Evolutionary conservation across 768 basidiomycete species (phyloP).

Genomic region (Cystofilobasidium bisporidii): DNA sequence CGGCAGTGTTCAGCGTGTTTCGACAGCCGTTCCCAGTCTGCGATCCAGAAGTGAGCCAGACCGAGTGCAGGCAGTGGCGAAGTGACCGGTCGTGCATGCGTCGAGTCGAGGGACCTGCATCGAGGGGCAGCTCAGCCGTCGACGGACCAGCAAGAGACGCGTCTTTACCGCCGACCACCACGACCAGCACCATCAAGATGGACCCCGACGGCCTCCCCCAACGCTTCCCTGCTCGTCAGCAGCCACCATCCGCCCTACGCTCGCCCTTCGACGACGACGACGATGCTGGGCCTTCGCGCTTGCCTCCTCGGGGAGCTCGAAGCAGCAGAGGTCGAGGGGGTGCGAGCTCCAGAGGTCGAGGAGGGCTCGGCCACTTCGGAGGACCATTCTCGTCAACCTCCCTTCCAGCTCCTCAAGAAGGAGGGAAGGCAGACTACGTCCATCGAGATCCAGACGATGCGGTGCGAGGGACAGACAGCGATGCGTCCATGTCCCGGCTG

Average conservation of each 20-base stretch:
- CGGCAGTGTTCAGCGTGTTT: too few relatives aligned
- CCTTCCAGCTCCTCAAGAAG: not conserved
- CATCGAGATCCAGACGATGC: conserved; percentile 34
- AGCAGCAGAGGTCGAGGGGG: not conserved
- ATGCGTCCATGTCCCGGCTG: conserved; percentile 40
- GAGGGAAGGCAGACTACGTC: not conserved
- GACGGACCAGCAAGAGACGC: too few relatives aligned
- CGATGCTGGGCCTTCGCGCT: not conserved
- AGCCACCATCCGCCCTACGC: not conserved
- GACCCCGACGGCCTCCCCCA: not conserved
- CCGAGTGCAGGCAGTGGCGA: too few relatives aligned
- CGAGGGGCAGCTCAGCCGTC: too few relatives aligned
- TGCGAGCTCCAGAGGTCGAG: not conserved
- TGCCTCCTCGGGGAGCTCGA: not conserved
- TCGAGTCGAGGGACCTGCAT: too few relatives aligned
- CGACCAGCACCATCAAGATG: too few relatives aligned
- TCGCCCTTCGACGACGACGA: not conserved
- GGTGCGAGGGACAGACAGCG: conserved; percentile 39
- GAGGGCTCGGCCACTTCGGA: too few relatives aligned
- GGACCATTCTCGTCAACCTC: not conserved
- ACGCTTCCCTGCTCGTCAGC: not conserved
- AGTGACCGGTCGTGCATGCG: too few relatives aligned
- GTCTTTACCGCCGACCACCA: too few relatives aligned
- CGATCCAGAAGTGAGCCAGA: too few relatives aligned
- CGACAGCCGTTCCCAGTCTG: too few relatives aligned